phyloP scores from a whole-genome alignment of 345 rosid species.

The Noccaea caerulescens region DNA sequence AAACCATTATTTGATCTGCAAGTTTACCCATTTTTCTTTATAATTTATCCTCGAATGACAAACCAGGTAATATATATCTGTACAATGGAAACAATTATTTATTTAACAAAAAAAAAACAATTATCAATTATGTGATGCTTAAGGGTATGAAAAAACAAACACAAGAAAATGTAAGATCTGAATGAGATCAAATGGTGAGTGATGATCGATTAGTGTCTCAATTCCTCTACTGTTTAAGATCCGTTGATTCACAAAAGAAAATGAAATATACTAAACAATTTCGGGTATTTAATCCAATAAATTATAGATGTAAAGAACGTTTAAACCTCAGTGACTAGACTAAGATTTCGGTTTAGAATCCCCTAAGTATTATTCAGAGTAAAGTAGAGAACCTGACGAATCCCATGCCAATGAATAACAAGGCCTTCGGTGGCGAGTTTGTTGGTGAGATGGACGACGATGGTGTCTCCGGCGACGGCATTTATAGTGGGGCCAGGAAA shows the following conservation, averaged over 20 bases:
- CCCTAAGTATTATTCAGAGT: too few species aligned
- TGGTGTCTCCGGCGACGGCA: constrained; percentile 67
- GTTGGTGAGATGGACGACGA: constrained; percentile 68
- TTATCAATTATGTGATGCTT: constrained; percentile 21
- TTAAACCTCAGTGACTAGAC: not conserved
- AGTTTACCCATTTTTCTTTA: constrained; percentile 22
- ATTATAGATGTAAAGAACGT: not conserved
- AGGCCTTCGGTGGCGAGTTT: constrained; percentile 78
- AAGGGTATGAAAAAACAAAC: not conserved
- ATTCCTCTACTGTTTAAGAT: not conserved
- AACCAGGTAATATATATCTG: not conserved
- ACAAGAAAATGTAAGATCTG: not conserved
- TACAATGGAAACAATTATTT: constrained; percentile 4
- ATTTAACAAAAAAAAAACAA: not conserved
- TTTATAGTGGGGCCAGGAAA: constrained; percentile 85
- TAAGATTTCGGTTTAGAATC: not conserved
- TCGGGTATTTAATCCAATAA: not conserved
- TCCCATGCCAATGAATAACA: constrained; percentile 97
- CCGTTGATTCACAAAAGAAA: not conserved
- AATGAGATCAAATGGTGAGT: not conserved
- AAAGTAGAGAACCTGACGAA: constrained; percentile 58
- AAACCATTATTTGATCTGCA: constrained; percentile 14
- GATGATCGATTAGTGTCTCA: constrained; percentile 18
- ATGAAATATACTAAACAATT: not conserved
- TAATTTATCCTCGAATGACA: constrained; percentile 25